Evolutionary conservation across 306 rosid genomes (phyloP).

Genomic region (Erythrophleum fordii): DNA sequence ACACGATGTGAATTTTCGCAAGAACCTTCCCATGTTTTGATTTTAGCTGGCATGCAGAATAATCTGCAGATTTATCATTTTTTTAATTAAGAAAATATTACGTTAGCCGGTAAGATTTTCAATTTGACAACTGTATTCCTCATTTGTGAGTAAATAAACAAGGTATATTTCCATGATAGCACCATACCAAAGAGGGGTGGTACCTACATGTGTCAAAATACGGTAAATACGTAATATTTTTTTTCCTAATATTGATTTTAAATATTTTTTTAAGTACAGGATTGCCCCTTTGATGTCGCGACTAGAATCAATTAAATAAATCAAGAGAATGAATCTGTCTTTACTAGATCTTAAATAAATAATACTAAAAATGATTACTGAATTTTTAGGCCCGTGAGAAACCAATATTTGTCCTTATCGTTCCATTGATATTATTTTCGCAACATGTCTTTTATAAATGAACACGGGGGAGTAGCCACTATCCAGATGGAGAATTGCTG

Average conservation of each 20-base stretch:
- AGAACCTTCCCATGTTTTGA: constrained; percentile 39
- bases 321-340: constrained; percentile 31
- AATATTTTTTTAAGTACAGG: not conserved
- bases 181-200: constrained; percentile 5
- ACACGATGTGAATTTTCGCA: constrained; percentile 24
- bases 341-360: constrained; percentile 28
- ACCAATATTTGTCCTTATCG: constrained; percentile 37
- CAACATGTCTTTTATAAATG: constrained; percentile 38
- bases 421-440: constrained; percentile 32
- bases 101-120: not conserved
- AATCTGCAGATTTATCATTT: not conserved
- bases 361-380: not conserved
- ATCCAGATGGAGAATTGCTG: constrained; percentile 36
- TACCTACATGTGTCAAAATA: constrained; percentile 45
- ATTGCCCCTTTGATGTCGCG: constrained; percentile 42
- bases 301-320: constrained; percentile 30
- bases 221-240: constrained; percentile 30
- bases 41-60: constrained; percentile 20
- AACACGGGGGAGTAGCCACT: constrained; percentile 49
- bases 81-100: not conserved
- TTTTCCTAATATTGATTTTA: not conserved
- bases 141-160: not conserved
- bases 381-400: constrained; percentile 46
- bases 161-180: constrained; percentile 21
- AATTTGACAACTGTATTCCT: constrained; percentile 38